Base-by-base conservation (phyloP, 805 yeast species). In the Barnettozyma pratensis region DNA sequence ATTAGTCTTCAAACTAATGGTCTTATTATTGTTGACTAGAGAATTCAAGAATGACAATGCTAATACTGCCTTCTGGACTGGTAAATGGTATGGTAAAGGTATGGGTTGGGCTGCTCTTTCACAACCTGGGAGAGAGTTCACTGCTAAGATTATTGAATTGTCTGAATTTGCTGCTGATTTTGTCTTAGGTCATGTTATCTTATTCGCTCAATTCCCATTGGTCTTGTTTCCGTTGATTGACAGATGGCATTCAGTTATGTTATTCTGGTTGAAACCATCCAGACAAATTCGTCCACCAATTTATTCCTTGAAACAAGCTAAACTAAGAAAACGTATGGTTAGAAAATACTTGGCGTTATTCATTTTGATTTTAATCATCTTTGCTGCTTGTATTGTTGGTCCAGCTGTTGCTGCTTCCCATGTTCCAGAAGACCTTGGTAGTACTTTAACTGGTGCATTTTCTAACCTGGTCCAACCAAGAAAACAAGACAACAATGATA, bases 1-100 rank as follows among this genome's bases (percentile, higher is more conserved):
- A 73, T 71, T 86, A 46, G 67, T 94, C 57, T 87, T 92, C 80
- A 90, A 90, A 76, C 66, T 85, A 60, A 75, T 94, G 76, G 87
- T 96, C 9, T 73, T 85, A 46, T 69, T 81, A 57, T 73, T 83
- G 69, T 75, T 95, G 65, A 88, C 97, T 46, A 83, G 99, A 76
- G 99, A 94, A 74, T 90, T 90, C 77, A 89, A 89, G 83, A 87
- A 87, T 61, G 97, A 92, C 71, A 88, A 84, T 65, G 76, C 98
- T 36, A 94, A 94, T 74, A 86, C 96, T 60, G 98, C 99, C 30
- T 94, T 96, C 95, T 94, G 99, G 99, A 87, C 96, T 50, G 99
- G 99, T 78, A 91, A 90, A 72, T 94, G 99, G 99, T 90, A 91
- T 69, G 94, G 96, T 51, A 76, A 87, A 52, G 94, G 96, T 64